These are phyloP conservation scores for Mycena belliarum DNA, from an alignment of 768 basidiomycete genomes.

Conservation along the genomic window DNA sequence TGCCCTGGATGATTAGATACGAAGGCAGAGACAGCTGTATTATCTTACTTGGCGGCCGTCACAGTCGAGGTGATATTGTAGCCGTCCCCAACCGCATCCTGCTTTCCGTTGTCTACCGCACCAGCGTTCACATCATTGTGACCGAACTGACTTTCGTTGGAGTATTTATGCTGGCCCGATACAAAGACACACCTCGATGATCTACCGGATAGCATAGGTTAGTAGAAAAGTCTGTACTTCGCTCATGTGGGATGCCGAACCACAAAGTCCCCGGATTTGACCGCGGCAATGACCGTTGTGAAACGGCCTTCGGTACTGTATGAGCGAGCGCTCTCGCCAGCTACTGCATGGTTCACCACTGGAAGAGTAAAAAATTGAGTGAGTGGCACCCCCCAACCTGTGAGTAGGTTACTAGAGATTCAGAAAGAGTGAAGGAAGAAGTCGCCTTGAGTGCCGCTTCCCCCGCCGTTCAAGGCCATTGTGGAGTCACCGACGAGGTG, in stretches of 20 bases:
- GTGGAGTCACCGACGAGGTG: constrained; percentile 11
- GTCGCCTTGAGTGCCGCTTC: constrained; percentile 13
- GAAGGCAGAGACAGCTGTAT: not conserved
- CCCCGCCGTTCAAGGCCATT: constrained; percentile 18
- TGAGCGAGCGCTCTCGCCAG: constrained; percentile 26
- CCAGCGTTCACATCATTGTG: constrained; percentile 29
- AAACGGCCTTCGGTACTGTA: constrained; percentile 28
- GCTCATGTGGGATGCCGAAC: too few species aligned
- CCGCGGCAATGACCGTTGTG: constrained; percentile 16
- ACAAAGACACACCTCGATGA: constrained; percentile 14
- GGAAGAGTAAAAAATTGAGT: constrained; percentile 20
- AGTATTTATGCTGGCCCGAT: not conserved
- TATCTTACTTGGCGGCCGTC: constrained; percentile 25
- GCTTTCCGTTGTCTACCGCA: constrained; percentile 18
- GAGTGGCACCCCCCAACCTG: constrained; percentile 27
- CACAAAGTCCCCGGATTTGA: constrained; percentile 23
- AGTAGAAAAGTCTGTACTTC: not conserved
- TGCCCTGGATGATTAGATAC: constrained; percentile 10
- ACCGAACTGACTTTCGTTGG: constrained; percentile 23
- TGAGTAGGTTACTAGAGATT: not conserved
- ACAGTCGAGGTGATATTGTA: constrained; percentile 23
- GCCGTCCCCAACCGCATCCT: constrained; percentile 21
- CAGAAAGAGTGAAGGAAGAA: not conserved
- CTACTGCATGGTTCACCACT: constrained; percentile 29
- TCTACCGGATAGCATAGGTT: not conserved